Base-by-base conservation (phyloP, 192 early-diverging fungal genomes). In the Pilobolus umbonatus region DNA sequence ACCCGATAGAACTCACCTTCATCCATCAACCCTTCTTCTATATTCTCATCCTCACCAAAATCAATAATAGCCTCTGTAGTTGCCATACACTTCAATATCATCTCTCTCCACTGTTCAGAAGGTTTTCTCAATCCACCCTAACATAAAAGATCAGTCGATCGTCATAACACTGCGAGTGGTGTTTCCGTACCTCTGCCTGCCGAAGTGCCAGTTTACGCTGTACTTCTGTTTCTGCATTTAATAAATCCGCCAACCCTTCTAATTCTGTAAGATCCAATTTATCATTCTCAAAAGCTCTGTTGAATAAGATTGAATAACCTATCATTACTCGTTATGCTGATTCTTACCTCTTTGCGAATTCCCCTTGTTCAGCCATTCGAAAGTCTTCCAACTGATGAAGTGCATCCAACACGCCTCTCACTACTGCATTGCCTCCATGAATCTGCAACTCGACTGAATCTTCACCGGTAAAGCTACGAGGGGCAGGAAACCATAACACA, bases 1-100 rank as follows among this genome's bases (percentile, higher is more conserved):
- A 48, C 11, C 2, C 24, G 11, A 47, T 17, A 26, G 10, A 17
- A 24, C 28, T 47, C 68, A 77, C 80, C 80, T 57, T 69, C 61
- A n/a, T 77, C 70, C 6, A 78, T 72, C 0, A 88, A 78, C 24
- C 72, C 82, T 34, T 88, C 84, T 42, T 91, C 89, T 32, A 91
- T 87, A 19, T 85, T 78, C 51, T 91, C 89, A 45, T 91, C 87
- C 58, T 89, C 89, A 42, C 85, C 78, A 74, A 91, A 91, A 35
- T 91, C 89, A 21, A 91, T 87, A 1, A 80, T 57, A 11, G 89
- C 87, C 48, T 91, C 89, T 8, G 81, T 67, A 1, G 76, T 62
- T 1, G 85, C 87, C 73, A 85, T 81, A 19, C 72, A 60, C 12
- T 72, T 40, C 25, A 91, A 77, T 5, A 89, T 49, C 49, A 75